Base-by-base conservation (phyloP, 768 basidiomycete genomes). In the Mycena vulgaris region DNA sequence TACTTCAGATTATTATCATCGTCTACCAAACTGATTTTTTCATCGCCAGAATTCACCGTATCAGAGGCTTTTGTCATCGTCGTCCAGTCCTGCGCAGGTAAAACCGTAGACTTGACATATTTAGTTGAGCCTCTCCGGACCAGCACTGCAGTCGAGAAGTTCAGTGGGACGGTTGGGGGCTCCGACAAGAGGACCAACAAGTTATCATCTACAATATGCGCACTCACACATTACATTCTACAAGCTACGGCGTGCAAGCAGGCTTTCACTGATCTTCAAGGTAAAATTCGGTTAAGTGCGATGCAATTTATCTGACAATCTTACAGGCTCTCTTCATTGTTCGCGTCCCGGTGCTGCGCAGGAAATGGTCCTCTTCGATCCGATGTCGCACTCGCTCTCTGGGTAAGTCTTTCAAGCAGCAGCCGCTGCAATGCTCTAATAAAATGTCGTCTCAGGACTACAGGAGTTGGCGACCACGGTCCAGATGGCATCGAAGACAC, bases 221-320 rank as follows among this genome's bases (percentile, higher is more conserved):
- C 52, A 9, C 25, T 53, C 27, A 31, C 52, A 25, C 52, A 53
- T 30, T 53, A n/a, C 52, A 53, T 31, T 31, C 52, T 53, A 6
- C 27, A 53, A 53, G 10, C 13, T 17, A 53, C 52, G 7, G 52
- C 33, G 8, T 53, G 52, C 25, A 17, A 25, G 7, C 17, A n/a
- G 27, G 52, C 52, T 27, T 53, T 53, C 30, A 53, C 52, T n/a
- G 52, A 53, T 53, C 33, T 53, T 8, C 52, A 53, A 53, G 52
- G 52, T 53, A 37, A 37, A 37, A 37, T 14, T 37, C 35, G 35
- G 35, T 37, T 37, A 37, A 37, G 6, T 37, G 35, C 14, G 14
- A 37, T 37, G 35, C 35, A 37, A 14, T 37, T 37, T 37, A 37
- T 37, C 35, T 37, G 35, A 37, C 35, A 37, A 37, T 37, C 35